Percentiles rank a stretch among this genome's conserved stretches.
phyloP scores from a whole-genome alignment of 2,329 filamentous ascomycete species.

The Pseudogymnoascus sp. region DNA sequence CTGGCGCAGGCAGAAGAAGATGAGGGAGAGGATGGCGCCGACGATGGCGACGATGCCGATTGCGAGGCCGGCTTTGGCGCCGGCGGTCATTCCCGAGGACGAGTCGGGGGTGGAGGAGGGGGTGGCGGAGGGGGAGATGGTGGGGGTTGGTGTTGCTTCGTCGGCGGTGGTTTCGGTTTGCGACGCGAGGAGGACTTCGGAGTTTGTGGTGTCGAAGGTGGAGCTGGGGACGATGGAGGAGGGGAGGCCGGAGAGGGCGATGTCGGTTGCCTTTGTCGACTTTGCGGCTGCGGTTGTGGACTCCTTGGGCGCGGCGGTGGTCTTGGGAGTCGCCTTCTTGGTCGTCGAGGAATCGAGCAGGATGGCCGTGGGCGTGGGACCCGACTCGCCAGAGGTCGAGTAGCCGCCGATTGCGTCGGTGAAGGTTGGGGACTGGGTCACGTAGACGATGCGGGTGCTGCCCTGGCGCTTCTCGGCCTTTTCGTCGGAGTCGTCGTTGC shows the following conservation, averaged over 20 bases:
- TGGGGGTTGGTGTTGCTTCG: constrained; percentile 9
- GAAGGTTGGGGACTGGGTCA: constrained; percentile 45
- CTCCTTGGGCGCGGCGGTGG: neutral
- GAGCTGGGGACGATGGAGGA: constrained; percentile 7
- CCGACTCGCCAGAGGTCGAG: constrained; percentile 22
- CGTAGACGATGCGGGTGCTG: constrained; percentile 35
- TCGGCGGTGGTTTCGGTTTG: constrained; percentile 9
- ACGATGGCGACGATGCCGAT: constrained; percentile 70
- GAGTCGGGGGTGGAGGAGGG: neutral
- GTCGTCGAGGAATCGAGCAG: neutral
- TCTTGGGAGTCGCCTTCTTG: neutral
- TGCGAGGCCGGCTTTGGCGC: constrained; percentile 66
- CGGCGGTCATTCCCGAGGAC: constrained; percentile 29
- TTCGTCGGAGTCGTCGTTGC: neutral
- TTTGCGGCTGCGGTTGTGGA: neutral
- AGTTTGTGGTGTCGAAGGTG: constrained; percentile 5
- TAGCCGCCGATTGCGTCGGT: constrained; percentile 41
- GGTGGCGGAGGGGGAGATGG: constrained; percentile 10
- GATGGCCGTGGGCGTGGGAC: neutral
- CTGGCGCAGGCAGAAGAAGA: constrained; percentile 63
- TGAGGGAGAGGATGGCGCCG: constrained; percentile 55
- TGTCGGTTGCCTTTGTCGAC: neutral
- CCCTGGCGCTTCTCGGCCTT: constrained; percentile 21
- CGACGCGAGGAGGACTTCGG: neutral
- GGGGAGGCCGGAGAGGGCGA: neutral